These are phyloP conservation scores for Nadsonia starkeyi-henricii DNA, from an alignment of 1,139 yeast species.

Conservation along the genomic window DNA sequence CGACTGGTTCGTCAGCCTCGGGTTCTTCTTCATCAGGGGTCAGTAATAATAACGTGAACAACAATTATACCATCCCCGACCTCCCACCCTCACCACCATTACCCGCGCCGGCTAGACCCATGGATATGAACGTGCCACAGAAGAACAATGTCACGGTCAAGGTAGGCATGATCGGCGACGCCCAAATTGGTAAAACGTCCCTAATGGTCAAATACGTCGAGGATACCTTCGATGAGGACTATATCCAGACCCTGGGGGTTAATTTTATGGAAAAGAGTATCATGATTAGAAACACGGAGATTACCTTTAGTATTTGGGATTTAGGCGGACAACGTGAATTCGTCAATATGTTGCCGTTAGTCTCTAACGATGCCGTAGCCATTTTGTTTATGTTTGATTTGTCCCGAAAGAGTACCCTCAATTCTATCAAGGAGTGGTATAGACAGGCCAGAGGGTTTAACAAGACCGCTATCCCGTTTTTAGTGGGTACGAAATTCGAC, in stretches of 20 bases:
- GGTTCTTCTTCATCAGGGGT: no score
- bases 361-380: conserved; percentile 89
- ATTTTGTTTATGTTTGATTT: conserved; percentile 85
- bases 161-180: conserved; percentile 91
- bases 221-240: conserved; percentile 82
- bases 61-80: not conserved
- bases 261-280: conserved; percentile 90
- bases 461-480: conserved; percentile 80
- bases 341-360: conserved; percentile 90
- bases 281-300: conserved; percentile 74
- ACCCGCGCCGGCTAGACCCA: conserved; percentile 9
- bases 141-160: conserved; percentile 52
- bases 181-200: conserved; percentile 96
- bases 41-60: no score
- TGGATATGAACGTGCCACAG: conserved; percentile 17
- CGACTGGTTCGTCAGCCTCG: no score
- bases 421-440: conserved; percentile 89
- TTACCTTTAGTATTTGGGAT: conserved; percentile 91
- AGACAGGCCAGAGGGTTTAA: conserved; percentile 86
- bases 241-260: conserved; percentile 88
- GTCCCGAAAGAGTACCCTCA: conserved; percentile 73
- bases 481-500: conserved; percentile 92
- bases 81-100: not conserved
- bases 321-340: conserved; percentile 94
- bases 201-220: conserved; percentile 95